Percentiles rank a stretch among this genome's conserved stretches.
phyloP scores from a whole-genome alignment of 2,329 filamentous ascomycete species.

The Diplocarpon rosae region DNA sequence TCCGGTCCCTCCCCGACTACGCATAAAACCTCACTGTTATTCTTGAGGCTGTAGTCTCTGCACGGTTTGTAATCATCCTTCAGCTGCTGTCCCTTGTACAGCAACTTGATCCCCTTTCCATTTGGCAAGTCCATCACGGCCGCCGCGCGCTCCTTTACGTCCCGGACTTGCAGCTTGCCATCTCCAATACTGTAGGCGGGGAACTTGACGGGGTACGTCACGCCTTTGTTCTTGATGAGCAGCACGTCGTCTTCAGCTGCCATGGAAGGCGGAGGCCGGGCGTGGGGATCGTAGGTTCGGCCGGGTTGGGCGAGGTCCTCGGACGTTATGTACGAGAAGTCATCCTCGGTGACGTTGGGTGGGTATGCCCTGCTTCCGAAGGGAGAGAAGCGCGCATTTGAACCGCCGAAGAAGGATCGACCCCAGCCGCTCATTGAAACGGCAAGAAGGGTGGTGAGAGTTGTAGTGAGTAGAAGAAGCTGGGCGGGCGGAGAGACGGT shows the following conservation, averaged over 20 bases:
- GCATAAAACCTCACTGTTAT: conserved; percentile 49
- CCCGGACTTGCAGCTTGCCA: conserved; percentile 55
- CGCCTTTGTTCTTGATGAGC: conserved; percentile 55
- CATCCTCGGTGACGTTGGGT: conserved; percentile 59
- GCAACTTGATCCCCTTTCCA: conserved; percentile 49
- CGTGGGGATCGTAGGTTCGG: conserved; percentile 34
- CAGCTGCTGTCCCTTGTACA: conserved; percentile 63
- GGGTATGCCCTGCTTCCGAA: conserved; percentile 30
- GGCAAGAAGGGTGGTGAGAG: conserved; percentile 16
- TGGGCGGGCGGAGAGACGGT: conserved; percentile 19
- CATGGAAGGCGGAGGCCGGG: conserved; percentile 28
- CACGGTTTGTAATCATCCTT: conserved; percentile 50
- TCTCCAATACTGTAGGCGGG: conserved; percentile 66
- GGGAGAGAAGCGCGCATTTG: conserved; percentile 21
- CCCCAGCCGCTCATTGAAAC: conserved; percentile 28
- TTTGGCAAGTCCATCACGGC: conserved; percentile 54
- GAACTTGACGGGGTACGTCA: conserved; percentile 60
- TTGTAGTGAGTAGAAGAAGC: conserved; percentile 17
- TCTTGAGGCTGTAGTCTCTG: conserved; percentile 50
- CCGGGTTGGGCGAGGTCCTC: conserved; percentile 49
- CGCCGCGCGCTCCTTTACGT: conserved; percentile 56
- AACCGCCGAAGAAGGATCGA: conserved; percentile 22
- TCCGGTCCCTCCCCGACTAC: conserved; percentile 42
- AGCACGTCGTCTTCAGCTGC: conserved; percentile 57
- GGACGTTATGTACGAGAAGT: conserved; percentile 76